Evolutionary conservation across 495 filamentous ascomycete genomes (phyloP).

Genomic region (Platismatia glauca): DNA sequence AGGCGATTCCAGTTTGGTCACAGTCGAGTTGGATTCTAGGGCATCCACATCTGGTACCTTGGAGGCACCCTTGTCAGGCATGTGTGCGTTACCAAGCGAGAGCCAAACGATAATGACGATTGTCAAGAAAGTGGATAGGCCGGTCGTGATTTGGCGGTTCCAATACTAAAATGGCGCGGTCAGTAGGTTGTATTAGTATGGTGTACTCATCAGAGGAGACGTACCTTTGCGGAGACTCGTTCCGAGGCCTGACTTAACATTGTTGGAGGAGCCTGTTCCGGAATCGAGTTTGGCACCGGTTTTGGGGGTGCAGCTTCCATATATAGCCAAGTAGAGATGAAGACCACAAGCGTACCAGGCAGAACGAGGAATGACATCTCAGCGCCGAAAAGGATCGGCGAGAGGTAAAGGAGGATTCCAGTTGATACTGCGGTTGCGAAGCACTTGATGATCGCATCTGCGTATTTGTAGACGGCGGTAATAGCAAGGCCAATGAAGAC

Average conservation of each 20-base stretch:
- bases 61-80: constrained; percentile 3
- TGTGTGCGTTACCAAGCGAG: constrained; percentile 7
- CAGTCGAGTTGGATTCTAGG: background rate
- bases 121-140: constrained; percentile 10
- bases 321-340: background rate
- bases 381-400: background rate
- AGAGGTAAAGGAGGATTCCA: background rate
- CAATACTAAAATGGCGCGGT: background rate
- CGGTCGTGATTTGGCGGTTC: background rate
- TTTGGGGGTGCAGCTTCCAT: background rate
- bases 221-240: background rate
- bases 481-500: constrained; percentile 28
- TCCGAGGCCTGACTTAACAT: background rate
- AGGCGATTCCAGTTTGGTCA: constrained; percentile 15
- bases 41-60: background rate
- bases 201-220: background rate
- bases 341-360: background rate
- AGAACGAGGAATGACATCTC: background rate
- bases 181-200: background rate
- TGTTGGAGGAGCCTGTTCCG: background rate
- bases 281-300: background rate
- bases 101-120: constrained; percentile 15
- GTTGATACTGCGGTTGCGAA: background rate
- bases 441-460: constrained; percentile 25
- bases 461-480: constrained; percentile 28